Base-by-base conservation (phyloP, 2,329 filamentous ascomycete species). In the Cladosporium sp. region DNA sequence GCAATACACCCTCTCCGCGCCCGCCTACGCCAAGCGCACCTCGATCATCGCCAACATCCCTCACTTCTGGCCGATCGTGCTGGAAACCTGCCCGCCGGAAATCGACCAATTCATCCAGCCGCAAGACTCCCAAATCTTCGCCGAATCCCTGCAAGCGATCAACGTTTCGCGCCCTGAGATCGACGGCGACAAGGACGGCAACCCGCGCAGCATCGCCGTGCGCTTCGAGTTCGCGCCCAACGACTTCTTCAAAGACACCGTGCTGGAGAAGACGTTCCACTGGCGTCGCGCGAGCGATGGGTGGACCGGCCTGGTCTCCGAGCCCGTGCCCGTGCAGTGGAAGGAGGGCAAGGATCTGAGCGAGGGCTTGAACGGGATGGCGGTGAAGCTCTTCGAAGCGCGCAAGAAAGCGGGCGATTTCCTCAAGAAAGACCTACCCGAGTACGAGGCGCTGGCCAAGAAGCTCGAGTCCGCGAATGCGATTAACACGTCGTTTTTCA, bases 11-110 rank as follows among this genome's bases (percentile, higher is more conserved):
- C 77, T 90, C 61, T 80, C 82, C 63, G 75, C 77, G 54, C 79
- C 85, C 39, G 80, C 95, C 55, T 96, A 89, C 75, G 77, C 80
- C 62, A 88, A 87, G 73, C 89, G 92, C 66, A 77, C 81, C 58
- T 78, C 81, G 61, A 71, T 89, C 57, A 75, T 93, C 57, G 70
- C 80, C 56, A 77, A 84, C 64, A 91, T 96, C 65, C 81, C 83
- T 61, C 83, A 88, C 74, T 99, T 97, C 82, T 97, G 93, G 93
- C 79, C 88, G n/a, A 81, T 95, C 52, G 91, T 96, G 51, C 80
- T 97, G 68, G 88, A 95, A 75, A 86, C 90, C 73, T 84, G 88
- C 2, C 90, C 91, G 2, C 78, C 80, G 41, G 89, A 96, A 56
- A 80, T 99, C 61, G 90, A 96, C 72, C 85, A 89, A 71, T 90